These are phyloP conservation scores for Takashimella koratensis DNA, from an alignment of 1,284 basidiomycete species.

Conservation along the genomic window DNA sequence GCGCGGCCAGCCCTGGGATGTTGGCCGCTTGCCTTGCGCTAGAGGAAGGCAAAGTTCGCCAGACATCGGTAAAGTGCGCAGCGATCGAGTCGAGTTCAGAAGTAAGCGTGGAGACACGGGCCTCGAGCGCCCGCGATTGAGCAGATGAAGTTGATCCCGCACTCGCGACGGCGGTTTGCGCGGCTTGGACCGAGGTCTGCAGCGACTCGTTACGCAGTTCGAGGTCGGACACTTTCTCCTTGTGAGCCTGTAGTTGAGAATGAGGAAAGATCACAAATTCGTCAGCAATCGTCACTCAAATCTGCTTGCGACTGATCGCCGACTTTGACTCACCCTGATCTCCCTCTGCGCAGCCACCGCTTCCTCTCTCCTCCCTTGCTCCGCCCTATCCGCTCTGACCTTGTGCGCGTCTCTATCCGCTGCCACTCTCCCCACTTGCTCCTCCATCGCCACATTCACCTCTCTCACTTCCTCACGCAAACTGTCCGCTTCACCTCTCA, in stretches of 20 bases:
- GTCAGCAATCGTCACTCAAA: no score
- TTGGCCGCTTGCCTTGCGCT: constrained; percentile 62
- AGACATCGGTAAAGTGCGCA: constrained; percentile 65
- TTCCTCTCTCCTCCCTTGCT: constrained; percentile 52
- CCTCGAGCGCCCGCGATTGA: constrained; percentile 18
- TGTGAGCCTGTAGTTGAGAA: constrained; percentile 28
- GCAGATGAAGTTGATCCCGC: constrained; percentile 4
- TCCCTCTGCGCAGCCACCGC: constrained; percentile 56
- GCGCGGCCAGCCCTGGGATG: constrained; percentile 12
- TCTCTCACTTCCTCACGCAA: constrained; percentile 44
- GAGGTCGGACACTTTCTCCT: constrained; percentile 41
- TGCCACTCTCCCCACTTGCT: constrained; percentile 58
- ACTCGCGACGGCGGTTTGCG: constrained; percentile 24
- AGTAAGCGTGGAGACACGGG: constrained; percentile 28
- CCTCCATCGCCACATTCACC: constrained; percentile 56
- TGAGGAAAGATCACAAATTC: no score
- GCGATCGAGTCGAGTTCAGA: constrained; percentile 59
- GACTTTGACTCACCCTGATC: constrained; percentile 53
- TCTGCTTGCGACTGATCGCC: no score
- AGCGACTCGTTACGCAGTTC: constrained; percentile 32
- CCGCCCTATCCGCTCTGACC: constrained; percentile 56
- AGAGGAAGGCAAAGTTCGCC: constrained; percentile 70
- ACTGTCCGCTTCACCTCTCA: constrained; percentile 49
- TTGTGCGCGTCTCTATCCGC: constrained; percentile 57
- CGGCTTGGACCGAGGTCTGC: constrained; percentile 31